Base-by-base conservation (phyloP, 176 grass and related monocot genomes). In the Lolium perenne region DNA sequence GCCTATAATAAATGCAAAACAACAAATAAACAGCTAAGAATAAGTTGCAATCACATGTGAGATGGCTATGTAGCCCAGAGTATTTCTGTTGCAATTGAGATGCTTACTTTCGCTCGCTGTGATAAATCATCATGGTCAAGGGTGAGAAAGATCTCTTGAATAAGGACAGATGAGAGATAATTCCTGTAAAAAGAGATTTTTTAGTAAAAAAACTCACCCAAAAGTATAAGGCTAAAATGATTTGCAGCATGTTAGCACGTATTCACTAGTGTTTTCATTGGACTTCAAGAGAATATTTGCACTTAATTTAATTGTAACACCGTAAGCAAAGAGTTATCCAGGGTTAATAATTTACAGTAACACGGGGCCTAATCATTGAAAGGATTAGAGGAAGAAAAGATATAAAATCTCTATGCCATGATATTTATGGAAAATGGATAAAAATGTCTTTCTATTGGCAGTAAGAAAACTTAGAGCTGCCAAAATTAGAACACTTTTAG, bases 121-220 rank as follows among this genome's bases (percentile, higher is more conserved):
- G 92, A 93, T 60, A 99, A 77, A 94, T 99, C 97, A 87, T 99
- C 97, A 80, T 99, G 97, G 69, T 99, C 97, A 87, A 99, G 93
- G 53, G 94, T 99, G 82, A 99, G 97, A 91, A 99, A 99, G 61
- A 99, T 95, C 89, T 99, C 97, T 91, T 99, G 97, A 88, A 99
- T 96, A 90, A 99, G 88, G 85, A 99, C 97, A 4, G 94, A 99
- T 0, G 97, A 99, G 22, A 98, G 90, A 83, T 98, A 98, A 81
- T 98, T 98, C 87, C 97, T 98, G 93, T 59, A 66, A 87, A 74
- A 62, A 60, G 8, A 82, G 13, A 77, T 55, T 63, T 58, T 79
- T 49, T 61, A 15, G 43, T 64, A 54, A 85, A 80, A 61, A 81
- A 22, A 50, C 10, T 16, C 65, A 41, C 47, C 67, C 11, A 61